Conservation (phyloP, 257 asterid genomes). For the Salvia rosmarinus region DNA sequence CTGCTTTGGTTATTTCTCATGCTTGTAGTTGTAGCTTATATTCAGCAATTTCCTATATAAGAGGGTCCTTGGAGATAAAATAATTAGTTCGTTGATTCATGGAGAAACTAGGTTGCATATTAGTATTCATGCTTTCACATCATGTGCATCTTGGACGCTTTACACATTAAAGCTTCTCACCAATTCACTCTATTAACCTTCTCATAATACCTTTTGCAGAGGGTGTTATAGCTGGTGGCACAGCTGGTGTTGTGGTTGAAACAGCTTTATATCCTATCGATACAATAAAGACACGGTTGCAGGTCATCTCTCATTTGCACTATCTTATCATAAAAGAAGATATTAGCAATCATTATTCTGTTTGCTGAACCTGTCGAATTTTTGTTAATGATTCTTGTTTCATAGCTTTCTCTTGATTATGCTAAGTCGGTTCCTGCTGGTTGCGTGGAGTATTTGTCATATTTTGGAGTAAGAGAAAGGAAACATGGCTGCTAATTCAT, state of each 20-base stretch:
- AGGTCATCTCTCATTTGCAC: constrained; percentile 53
- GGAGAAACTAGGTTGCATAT: constrained; percentile 5
- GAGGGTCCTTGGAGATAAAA: not conserved
- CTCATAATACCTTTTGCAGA: constrained; percentile 52
- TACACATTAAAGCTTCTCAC: not conserved
- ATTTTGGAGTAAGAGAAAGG: constrained; percentile 1
- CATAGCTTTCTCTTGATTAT: constrained; percentile 22
- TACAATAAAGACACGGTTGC: constrained; percentile 93
- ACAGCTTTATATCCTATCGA: constrained; percentile 93
- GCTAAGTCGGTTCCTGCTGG: constrained; percentile 7
- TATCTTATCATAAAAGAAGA: not conserved
- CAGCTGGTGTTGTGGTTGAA: constrained; percentile 96
- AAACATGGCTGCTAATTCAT: constrained; percentile 1
- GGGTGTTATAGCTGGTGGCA: constrained; percentile 94
- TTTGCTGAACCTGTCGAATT: constrained; percentile 10
- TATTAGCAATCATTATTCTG: not conserved
- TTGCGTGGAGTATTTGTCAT: constrained; percentile 7
- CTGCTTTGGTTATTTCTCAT: constrained; percentile 1
- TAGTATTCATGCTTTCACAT: constrained; percentile 26
- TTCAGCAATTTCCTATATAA: not conserved
- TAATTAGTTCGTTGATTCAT: constrained; percentile 5
- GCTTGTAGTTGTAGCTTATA: constrained; percentile 18
- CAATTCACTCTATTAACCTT: constrained; percentile 12
- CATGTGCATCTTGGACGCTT: constrained; percentile 6
- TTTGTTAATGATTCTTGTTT: constrained; percentile 17